Percentiles rank a stretch among this genome's conserved stretches.
Evolutionary conservation across 2,329 filamentous ascomycete species (phyloP).

Genomic region (Alternaria gaisen): DNA sequence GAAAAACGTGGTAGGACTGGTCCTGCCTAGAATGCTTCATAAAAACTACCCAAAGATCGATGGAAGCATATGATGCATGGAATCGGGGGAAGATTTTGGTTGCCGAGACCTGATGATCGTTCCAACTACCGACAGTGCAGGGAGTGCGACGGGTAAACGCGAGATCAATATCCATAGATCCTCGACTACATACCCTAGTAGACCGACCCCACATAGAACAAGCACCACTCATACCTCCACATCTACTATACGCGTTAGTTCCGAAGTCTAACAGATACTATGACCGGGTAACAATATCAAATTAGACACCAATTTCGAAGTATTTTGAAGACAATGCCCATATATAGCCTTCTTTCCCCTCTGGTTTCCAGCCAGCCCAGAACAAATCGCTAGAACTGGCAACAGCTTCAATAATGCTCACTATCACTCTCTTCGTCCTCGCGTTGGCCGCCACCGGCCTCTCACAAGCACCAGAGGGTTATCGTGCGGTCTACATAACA

Average conservation of each 20-base stretch:
- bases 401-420: slow-evolving; percentile 23
- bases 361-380: background rate
- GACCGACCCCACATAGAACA: slow-evolving; percentile 3
- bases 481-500: slow-evolving; percentile 42
- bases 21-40: background rate
- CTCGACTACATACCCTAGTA: background rate
- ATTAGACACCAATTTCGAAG: background rate
- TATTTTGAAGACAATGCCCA: background rate
- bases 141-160: slow-evolving; percentile 17
- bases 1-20: slow-evolving; percentile 13
- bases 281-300: background rate
- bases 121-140: slow-evolving; percentile 17
- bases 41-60: background rate
- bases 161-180: slow-evolving; percentile 7
- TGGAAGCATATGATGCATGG: no score
- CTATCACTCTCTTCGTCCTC: slow-evolving; percentile 24
- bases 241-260: slow-evolving; percentile 5
- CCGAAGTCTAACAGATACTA: background rate
- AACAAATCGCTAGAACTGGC: background rate
- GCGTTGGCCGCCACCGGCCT: slow-evolving; percentile 33
- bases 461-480: slow-evolving; percentile 35
- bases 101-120: background rate
- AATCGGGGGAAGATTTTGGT: background rate
- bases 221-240: slow-evolving; percentile 9
- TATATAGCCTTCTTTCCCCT: background rate